Conservation (phyloP, 805 yeast species). For the Metschnikowia borealis region DNA sequence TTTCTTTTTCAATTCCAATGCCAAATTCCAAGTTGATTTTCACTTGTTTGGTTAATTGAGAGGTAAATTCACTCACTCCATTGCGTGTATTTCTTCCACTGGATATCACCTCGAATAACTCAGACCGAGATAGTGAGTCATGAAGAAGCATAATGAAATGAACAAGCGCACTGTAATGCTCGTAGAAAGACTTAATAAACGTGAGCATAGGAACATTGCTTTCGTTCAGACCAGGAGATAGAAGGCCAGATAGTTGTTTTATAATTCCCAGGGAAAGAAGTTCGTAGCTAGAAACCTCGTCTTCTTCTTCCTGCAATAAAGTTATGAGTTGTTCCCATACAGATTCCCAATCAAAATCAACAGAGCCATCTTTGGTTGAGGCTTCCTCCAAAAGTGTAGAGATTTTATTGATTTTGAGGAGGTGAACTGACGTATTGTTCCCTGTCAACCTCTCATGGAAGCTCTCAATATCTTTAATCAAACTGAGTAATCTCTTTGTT, state of each 20-base stretch:
- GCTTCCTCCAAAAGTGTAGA: neutral
- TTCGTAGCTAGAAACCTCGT: conserved; percentile 65
- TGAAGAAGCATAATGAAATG: conserved; percentile 40
- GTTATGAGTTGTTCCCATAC: conserved; percentile 24
- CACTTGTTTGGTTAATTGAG: conserved; percentile 68
- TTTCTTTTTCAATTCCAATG: conserved; percentile 6
- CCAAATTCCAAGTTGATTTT: conserved; percentile 46
- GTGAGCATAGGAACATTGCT: conserved; percentile 25
- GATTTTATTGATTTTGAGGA: neutral
- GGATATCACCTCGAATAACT: conserved; percentile 61
- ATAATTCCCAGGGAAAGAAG: conserved; percentile 66
- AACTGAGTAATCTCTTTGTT: neutral
- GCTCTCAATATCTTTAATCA: neutral
- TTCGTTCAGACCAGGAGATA: neutral
- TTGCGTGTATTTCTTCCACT: conserved; percentile 31
- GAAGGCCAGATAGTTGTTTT: conserved; percentile 16
- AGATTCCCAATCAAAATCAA: conserved; percentile 22
- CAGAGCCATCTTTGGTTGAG: neutral
- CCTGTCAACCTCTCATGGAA: neutral
- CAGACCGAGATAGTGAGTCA: conserved; percentile 69
- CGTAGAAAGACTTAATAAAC: conserved; percentile 42
- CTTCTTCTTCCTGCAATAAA: conserved; percentile 11
- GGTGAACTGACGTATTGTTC: neutral
- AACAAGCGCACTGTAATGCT: conserved; percentile 23
- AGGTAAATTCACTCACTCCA: conserved; percentile 37